Conservation (phyloP, 352 stramenopile genomes). For the Globisporangium cederbergense region DNA sequence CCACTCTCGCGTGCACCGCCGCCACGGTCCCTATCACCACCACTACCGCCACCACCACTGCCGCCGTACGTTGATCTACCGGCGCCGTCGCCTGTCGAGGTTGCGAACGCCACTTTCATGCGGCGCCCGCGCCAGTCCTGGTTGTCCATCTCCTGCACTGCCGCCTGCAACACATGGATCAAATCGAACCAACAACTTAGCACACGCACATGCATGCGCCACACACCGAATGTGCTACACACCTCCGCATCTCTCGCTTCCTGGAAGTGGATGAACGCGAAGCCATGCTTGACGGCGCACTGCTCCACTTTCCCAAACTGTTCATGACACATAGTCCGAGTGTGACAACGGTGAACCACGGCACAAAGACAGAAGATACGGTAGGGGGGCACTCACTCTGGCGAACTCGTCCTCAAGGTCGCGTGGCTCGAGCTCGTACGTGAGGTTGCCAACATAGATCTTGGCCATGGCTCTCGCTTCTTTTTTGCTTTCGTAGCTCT, state of each 20-base stretch:
- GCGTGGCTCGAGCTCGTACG: constrained; percentile 40
- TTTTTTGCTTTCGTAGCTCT: not conserved
- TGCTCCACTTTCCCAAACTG: constrained; percentile 45
- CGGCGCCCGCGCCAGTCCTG: constrained; percentile 39
- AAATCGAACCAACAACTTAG: not conserved
- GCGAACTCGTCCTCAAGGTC: constrained; percentile 50
- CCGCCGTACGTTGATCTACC: not conserved
- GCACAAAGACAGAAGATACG: not conserved
- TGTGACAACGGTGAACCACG: not conserved
- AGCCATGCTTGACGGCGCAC: constrained; percentile 55
- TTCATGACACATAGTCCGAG: not conserved
- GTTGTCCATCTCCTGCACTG: constrained; percentile 48
- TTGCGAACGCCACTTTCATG: constrained; percentile 44
- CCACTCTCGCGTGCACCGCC: not conserved
- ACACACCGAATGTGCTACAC: not conserved
- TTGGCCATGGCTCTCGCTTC: constrained; percentile 42
- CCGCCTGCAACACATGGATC: constrained; percentile 15
- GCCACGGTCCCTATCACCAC: not conserved
- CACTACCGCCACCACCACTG: not conserved
- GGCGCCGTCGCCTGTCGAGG: constrained; percentile 11
- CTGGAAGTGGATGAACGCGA: constrained; percentile 55
- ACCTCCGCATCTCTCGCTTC: constrained; percentile 41
- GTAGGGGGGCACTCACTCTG: constrained; percentile 23
- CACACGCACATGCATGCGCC: not conserved
- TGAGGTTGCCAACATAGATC: constrained; percentile 64